Percentiles rank a stretch among this genome's conserved stretches.
These are phyloP conservation scores for Barnettozyma pratensis DNA, from an alignment of 805 yeast species.

Conservation along the genomic window DNA sequence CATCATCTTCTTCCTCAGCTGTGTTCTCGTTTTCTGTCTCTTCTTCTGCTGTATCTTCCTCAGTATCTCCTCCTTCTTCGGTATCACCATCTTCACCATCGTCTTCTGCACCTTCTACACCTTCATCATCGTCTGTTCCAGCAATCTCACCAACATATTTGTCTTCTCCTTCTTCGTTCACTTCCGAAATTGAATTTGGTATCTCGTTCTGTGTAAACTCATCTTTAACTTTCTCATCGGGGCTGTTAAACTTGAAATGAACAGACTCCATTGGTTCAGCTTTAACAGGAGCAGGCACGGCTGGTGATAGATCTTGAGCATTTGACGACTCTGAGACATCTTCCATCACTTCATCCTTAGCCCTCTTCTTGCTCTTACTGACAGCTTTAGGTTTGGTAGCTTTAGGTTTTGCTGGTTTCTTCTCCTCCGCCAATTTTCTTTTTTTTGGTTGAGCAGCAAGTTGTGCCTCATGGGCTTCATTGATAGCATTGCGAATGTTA, in stretches of 20 bases:
- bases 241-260: constrained; percentile 7
- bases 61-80: constrained; percentile 3
- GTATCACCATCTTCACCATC: constrained; percentile 4
- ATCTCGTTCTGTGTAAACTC: background rate
- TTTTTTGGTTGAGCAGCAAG: background rate
- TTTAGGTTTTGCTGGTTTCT: background rate
- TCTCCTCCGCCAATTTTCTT: constrained; percentile 1
- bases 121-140: constrained; percentile 7
- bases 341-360: background rate
- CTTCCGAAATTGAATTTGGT: background rate
- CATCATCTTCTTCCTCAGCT: constrained; percentile 4
- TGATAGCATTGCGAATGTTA: constrained; percentile 5
- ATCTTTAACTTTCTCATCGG: background rate
- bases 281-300: background rate
- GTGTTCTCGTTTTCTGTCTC: constrained; percentile 6
- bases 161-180: constrained; percentile 4
- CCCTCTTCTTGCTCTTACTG: background rate
- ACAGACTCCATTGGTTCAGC: constrained; percentile 5
- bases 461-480: constrained; percentile 3
- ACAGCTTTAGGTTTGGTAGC: background rate
- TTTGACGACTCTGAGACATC: background rate
- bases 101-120: constrained; percentile 5
- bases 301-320: no score
- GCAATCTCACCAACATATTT: constrained; percentile 3
- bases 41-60: constrained; percentile 5